phyloP scores from a whole-genome alignment of 2,329 filamentous ascomycete species.

The Hirsutella thompsonii region DNA sequence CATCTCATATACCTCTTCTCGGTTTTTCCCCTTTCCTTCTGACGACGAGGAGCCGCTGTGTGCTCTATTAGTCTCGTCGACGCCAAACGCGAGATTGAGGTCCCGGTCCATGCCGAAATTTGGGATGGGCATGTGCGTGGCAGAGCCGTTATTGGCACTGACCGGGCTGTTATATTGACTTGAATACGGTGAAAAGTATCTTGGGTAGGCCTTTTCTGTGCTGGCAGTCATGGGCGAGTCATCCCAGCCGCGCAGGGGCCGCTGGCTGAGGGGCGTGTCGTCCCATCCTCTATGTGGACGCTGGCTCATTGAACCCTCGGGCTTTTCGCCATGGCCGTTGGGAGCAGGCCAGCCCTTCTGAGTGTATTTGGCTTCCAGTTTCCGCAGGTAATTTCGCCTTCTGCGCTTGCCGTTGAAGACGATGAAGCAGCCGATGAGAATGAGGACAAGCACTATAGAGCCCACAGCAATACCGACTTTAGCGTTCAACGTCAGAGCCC shows the following conservation, averaged over 20 bases:
- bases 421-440: conserved; percentile 35
- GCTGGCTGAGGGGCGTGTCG: background rate
- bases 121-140: conserved; percentile 8
- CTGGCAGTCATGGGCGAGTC: conserved; percentile 35
- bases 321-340: conserved; percentile 13
- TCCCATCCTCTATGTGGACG: conserved; percentile 27
- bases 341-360: conserved; percentile 28
- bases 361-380: conserved; percentile 27
- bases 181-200: conserved; percentile 46
- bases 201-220: conserved; percentile 25
- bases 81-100: conserved; percentile 7
- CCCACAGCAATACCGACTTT: conserved; percentile 47
- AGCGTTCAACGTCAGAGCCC: conserved; percentile 36
- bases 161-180: conserved; percentile 48
- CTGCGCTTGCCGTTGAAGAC: conserved; percentile 44
- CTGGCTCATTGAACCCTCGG: conserved; percentile 36
- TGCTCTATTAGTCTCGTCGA: background rate
- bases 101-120: conserved; percentile 2
- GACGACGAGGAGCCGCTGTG: conserved; percentile 2
- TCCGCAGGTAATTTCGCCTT: conserved; percentile 36
- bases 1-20: conserved; percentile 34
- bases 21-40: conserved; percentile 29
- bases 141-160: conserved; percentile 24
- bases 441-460: conserved; percentile 32
- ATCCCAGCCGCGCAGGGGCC: conserved; percentile 32